Evolutionary conservation across 2,329 filamentous ascomycete genomes (phyloP).

Genomic region (Phaeomoniella chlamydospora): DNA sequence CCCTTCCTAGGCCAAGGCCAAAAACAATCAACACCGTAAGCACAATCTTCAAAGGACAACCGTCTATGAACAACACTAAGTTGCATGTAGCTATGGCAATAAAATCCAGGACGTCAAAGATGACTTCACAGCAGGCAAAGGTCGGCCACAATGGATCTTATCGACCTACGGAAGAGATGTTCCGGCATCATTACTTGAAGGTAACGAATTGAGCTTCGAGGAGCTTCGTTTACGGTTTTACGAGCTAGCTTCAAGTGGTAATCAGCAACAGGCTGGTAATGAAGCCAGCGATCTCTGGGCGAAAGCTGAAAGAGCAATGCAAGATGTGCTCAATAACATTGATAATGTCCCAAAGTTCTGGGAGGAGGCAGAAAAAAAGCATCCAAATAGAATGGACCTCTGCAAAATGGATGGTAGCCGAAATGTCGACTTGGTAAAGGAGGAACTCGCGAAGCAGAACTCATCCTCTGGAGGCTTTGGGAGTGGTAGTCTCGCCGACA

Average conservation of each 20-base stretch:
- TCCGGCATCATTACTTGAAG: constrained; percentile 73
- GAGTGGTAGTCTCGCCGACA: constrained; percentile 12
- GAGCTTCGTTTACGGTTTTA: constrained; percentile 68
- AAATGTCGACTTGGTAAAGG: constrained; percentile 13
- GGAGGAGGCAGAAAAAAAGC: constrained; percentile 48
- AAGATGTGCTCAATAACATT: constrained; percentile 53
- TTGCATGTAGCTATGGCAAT: constrained; percentile 30
- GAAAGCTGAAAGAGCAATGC: constrained; percentile 56
- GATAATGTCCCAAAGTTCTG: constrained; percentile 61
- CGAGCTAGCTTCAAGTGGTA: constrained; percentile 46
- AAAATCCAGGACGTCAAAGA: constrained; percentile 44
- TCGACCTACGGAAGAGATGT: constrained; percentile 68
- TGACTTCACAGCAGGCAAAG: constrained; percentile 47
- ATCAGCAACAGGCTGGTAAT: constrained; percentile 36
- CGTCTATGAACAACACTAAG: background rate
- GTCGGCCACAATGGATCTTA: constrained; percentile 70
- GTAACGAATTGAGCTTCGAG: constrained; percentile 77
- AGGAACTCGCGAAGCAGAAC: constrained; percentile 15
- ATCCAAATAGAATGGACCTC: constrained; percentile 61
- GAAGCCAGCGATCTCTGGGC: constrained; percentile 42
- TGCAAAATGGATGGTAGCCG: constrained; percentile 23
- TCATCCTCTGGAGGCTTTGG: constrained; percentile 2
- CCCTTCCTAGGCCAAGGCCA: constrained; percentile 4
- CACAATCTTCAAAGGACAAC: background rate
- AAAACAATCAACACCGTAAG: constrained; percentile 8